Base-by-base conservation (phyloP, 2,329 filamentous ascomycete species). In the Fusarium subglutinans region DNA sequence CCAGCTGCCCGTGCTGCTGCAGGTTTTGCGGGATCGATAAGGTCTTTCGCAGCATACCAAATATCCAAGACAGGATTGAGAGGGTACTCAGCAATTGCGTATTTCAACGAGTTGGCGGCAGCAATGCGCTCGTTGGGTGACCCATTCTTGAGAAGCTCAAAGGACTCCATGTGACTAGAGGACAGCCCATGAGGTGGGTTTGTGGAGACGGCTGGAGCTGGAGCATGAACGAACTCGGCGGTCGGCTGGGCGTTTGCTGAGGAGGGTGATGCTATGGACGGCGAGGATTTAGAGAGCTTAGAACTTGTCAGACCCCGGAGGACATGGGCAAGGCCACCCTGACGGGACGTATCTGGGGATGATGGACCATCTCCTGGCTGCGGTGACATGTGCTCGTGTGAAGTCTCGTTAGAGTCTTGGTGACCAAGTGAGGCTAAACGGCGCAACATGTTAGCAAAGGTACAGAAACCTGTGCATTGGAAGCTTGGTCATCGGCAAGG, bases 31-130 rank as follows among this genome's bases (percentile, higher is more conserved):
- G 87, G 82, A 35, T 91, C 86, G 66, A 93, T 90, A 66, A 93
- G 83, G 76, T 93, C 90, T 78, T 90, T 91, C 51, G 87, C 90
- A 20, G 90, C 89, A 72, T 90, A 87, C 90, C 91, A 93, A 64
- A 93, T 90, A 51, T 90, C 88, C 55, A 89, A 83, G 18, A 90
- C 86, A 11, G 88, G 86, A 65, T 87, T 88, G 35, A 91, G 82
- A 10, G 90, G 88, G 76, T 89, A 90, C 71, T 91, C 89, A 38
- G 86, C 81, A 40, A 92, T 85, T 65, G 87, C 85, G 75, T 86
- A 82, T 47, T 88, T 87, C 45, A 92, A 82, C n/a, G 86, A 84
- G 64, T 86, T 85, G 50, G 90, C 90, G 14, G 90, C 90, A 30
- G 86, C 82, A 28, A 90, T 84, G 45, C 90, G 86, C 73, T 91